phyloP scores from a whole-genome alignment of 257 asterid genomes.

The Verbascum thapsus region DNA sequence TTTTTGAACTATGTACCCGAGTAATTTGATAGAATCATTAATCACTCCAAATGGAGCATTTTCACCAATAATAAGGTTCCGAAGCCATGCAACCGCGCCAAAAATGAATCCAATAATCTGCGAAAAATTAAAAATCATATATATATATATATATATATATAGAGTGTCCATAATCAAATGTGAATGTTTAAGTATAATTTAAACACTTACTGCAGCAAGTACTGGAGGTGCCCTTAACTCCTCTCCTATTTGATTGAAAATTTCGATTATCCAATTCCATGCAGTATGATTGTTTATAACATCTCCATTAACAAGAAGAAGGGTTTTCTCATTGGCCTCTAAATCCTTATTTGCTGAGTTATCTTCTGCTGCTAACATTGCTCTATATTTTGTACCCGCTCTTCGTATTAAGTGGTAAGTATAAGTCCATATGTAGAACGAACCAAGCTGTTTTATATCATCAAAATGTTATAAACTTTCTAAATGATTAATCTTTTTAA shows the following conservation, averaged over 20 bases:
- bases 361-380: constrained; percentile 34
- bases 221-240: constrained; percentile 81
- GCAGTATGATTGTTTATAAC: too few species aligned
- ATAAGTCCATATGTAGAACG: constrained; percentile 82
- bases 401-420: constrained; percentile 58
- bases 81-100: constrained; percentile 71
- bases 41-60: constrained; percentile 75
- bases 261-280: constrained; percentile 35
- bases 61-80: constrained; percentile 65
- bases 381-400: constrained; percentile 44
- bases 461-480: too few species aligned
- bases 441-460: constrained; percentile 76
- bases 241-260: constrained; percentile 51
- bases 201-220: constrained; percentile 59
- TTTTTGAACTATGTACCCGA: too few species aligned
- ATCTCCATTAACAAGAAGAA: too few species aligned
- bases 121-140: too few species aligned
- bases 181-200: neutral
- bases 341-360: constrained; percentile 46
- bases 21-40: constrained; percentile 55
- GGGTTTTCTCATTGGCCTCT: constrained; percentile 50
- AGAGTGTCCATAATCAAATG: too few species aligned
- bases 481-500: too few species aligned
- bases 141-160: too few species aligned
- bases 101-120: constrained; percentile 70